Evolutionary conservation across 208 protist genomes (phyloP), one percentile per base, ranked within the genome.

Genomic region (Trypanosoma lewisi): DNA sequence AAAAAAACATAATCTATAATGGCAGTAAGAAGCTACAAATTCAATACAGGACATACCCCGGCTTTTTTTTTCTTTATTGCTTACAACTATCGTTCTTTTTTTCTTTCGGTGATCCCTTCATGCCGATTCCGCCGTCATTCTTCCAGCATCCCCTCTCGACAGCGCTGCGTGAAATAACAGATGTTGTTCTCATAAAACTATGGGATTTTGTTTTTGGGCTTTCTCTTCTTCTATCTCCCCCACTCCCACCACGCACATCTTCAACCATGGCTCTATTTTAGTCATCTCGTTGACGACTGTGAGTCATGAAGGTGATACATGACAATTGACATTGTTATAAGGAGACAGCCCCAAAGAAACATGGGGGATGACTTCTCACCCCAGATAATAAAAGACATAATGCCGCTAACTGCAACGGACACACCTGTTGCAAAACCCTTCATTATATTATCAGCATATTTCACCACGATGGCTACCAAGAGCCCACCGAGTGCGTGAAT

Each of bases 401-500:
- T 31, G 9, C 78, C 87, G n/a, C 87, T 91, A 23, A 91, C 57
- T 30, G 91, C 63, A 30, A 93, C 82, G 14, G 90, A 81, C 30
- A 91, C 59, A 8, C 81, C 85, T 1, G 85, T 96, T 14, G 90
- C 90, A 52, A 96, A 93, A 4, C 81, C 80, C 62, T 96, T 96
- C 17, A 88, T 28, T 33, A 96, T 87, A 68, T 93, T 96, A 61
- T 96, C 90, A 0, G 90, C 78, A 67, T 96, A 96, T 61, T 87
- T 85, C 54, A 94, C 68, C 7, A 91, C 87, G 21, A 89, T 65
- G 1, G 86, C 87, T 0, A 96, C 85, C 0, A 96, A 73, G 8
- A 96, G 66, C 0, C 90, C 90, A 19, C 90, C 90, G 1, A 89
- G 51, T 0, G 85, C 87, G 49, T 96, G 83, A 48, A 96, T 70